phyloP scores from a whole-genome alignment of 805 yeast genomes.

The Ogataea populi-albae region DNA sequence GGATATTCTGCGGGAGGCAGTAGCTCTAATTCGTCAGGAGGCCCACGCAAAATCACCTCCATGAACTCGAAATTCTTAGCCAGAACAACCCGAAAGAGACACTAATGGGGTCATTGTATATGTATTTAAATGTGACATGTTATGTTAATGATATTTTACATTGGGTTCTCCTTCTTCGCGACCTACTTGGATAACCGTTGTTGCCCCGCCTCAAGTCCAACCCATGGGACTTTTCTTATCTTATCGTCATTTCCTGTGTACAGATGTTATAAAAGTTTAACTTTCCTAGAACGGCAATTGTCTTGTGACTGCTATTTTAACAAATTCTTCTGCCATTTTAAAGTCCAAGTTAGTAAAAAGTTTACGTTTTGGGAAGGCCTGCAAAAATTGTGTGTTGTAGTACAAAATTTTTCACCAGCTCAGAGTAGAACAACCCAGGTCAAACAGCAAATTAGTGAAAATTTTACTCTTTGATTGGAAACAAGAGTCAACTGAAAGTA shows the following conservation, averaged over 20 bases:
- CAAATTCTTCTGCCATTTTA: too few species aligned
- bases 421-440: neutral
- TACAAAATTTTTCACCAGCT: slow-evolving; percentile 11
- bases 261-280: too few species aligned
- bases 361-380: slow-evolving; percentile 5
- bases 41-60: slow-evolving; percentile 43
- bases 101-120: slow-evolving; percentile 11
- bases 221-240: too few species aligned
- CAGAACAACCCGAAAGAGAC: slow-evolving; percentile 47
- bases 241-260: too few species aligned
- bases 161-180: too few species aligned
- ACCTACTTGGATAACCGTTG: too few species aligned
- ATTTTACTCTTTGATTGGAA: slow-evolving; percentile 2
- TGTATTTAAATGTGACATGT: too few species aligned
- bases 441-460: neutral
- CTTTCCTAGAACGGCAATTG: too few species aligned
- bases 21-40: slow-evolving; percentile 5
- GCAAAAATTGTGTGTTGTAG: neutral
- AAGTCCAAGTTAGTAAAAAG: neutral
- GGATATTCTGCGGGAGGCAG: slow-evolving; percentile 1
- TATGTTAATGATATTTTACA: too few species aligned
- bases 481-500: too few species aligned
- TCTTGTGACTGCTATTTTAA: too few species aligned
- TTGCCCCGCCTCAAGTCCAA: too few species aligned
- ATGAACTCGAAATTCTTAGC: slow-evolving; percentile 62